These are phyloP conservation scores for Dorcoceras hygrometricum DNA, from an alignment of 257 asterid species.

Conservation along the genomic window DNA sequence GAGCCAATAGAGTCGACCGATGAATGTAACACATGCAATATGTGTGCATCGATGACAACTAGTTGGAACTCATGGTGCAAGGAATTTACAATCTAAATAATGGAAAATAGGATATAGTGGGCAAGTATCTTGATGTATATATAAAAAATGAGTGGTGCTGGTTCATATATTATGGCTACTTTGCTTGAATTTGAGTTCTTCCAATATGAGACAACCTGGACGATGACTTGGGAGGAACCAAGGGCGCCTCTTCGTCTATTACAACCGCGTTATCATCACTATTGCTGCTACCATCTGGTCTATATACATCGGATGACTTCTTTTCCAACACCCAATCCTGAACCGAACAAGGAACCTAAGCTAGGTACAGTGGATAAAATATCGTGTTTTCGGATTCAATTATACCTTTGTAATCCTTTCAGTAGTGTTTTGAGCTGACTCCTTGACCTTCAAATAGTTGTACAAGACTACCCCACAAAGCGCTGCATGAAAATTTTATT, in stretches of 20 bases:
- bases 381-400: background rate
- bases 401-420: conserved; percentile 58
- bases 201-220: conserved; percentile 66
- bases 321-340: conserved; percentile 74
- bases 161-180: conserved; percentile 33
- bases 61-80: background rate
- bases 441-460: conserved; percentile 64
- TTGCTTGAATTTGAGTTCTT: conserved; percentile 40
- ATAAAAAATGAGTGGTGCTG: background rate
- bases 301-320: conserved; percentile 65
- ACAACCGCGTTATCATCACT: conserved; percentile 23
- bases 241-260: conserved; percentile 62
- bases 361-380: no score
- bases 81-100: background rate
- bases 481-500: conserved; percentile 23
- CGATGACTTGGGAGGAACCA: conserved; percentile 31
- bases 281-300: conserved; percentile 33
- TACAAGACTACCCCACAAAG: conserved; percentile 51
- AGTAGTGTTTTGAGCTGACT: conserved; percentile 43
- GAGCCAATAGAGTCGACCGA: background rate
- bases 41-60: background rate
- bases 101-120: background rate
- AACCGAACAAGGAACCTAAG: background rate
- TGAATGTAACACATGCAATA: background rate
- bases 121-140: background rate